Conservation (phyloP, 2,329 filamentous ascomycete species). For the Colletotrichum agaves region DNA sequence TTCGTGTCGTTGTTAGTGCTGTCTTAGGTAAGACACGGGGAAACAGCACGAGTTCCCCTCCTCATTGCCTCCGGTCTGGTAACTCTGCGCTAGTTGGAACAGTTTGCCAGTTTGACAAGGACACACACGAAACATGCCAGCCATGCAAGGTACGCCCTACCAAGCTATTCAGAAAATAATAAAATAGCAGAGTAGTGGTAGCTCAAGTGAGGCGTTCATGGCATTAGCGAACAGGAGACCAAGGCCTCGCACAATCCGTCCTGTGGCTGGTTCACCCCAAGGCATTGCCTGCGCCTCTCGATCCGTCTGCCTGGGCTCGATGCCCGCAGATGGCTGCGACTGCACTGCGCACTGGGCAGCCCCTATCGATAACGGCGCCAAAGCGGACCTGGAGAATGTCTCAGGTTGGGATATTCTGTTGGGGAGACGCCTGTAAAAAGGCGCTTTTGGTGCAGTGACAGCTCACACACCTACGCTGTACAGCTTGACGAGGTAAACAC, state of each 20-base stretch:
- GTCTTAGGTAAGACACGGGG: slow-evolving; percentile 8
- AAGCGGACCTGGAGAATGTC: slow-evolving; percentile 22
- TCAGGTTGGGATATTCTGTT: slow-evolving; percentile 26
- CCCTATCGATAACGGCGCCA: slow-evolving; percentile 30
- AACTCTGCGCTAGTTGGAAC: too few species aligned
- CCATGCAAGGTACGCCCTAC: slow-evolving; percentile 25
- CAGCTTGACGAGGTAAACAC: slow-evolving; percentile 9
- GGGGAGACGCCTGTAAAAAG: slow-evolving; percentile 22
- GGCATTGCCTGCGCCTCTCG: slow-evolving; percentile 20
- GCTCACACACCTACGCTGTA: slow-evolving; percentile 20
- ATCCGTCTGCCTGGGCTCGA: slow-evolving; percentile 28
- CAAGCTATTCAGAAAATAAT: neutral
- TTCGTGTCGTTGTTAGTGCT: slow-evolving; percentile 2
- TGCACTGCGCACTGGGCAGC: neutral
- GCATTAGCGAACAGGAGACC: slow-evolving; percentile 15
- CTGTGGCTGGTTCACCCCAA: slow-evolving; percentile 31
- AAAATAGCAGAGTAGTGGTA: neutral
- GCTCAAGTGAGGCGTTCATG: slow-evolving; percentile 32
- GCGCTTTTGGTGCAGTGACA: slow-evolving; percentile 17
- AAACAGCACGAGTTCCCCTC: neutral
- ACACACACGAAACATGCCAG: slow-evolving; percentile 2
- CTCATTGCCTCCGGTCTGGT: too few species aligned
- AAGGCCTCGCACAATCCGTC: slow-evolving; percentile 16
- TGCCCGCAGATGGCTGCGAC: slow-evolving; percentile 5
- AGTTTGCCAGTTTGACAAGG: neutral